Evolutionary conservation across 768 basidiomycete genomes (phyloP), one percentile per base, ranked within the genome.

Genomic region (Hericium rajendrae): DNA sequence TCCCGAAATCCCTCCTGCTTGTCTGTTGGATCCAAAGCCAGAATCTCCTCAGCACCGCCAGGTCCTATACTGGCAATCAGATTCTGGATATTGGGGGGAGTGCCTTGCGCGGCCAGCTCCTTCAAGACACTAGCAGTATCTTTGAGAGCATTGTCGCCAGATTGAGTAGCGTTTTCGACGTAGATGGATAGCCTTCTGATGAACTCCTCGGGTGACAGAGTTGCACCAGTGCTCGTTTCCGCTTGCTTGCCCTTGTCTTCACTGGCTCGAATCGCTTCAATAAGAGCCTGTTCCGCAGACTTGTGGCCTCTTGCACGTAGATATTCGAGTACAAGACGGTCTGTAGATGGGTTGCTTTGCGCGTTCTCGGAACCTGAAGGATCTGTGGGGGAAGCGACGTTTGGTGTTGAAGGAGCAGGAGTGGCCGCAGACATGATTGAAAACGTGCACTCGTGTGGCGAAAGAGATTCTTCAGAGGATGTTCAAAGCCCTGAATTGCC

Each of bases 1-100:
- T 93, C 91, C 60, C 82, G 78, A 67, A 88, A 93, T 3, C 91
- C 91, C 65, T 89, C 87, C 46, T 89, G 85, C 62, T 87, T 88
- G 68, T 93, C 91, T 4, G 85, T 86, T 8, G 91, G 91, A 66
- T 93, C 90, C 10, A 84, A 73, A 13, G 85, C 83, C 28, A 93
- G 74, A 38, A 91, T 83, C 57, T 92, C 91, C 65, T 92, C 89
- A 2, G 89, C 84, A 13, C 88, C 89, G 43, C 88, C 82, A 38
- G 81, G 73, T n/a, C 85, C 86, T 61, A 91, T 82, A 65, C 83
- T 89, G 15, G 85, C 79, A 56, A 91, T 83, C 55, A 91, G 74
- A 64, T 79, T 85, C 67, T 89, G 88, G 56, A 90, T 84, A 64
- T 79, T 87, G 20, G 79, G 71, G 2, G 86, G 79, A 64, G 83